phyloP scores from a whole-genome alignment of 305 asterid genomes.

The Fraxinus xanthoxyloides region DNA sequence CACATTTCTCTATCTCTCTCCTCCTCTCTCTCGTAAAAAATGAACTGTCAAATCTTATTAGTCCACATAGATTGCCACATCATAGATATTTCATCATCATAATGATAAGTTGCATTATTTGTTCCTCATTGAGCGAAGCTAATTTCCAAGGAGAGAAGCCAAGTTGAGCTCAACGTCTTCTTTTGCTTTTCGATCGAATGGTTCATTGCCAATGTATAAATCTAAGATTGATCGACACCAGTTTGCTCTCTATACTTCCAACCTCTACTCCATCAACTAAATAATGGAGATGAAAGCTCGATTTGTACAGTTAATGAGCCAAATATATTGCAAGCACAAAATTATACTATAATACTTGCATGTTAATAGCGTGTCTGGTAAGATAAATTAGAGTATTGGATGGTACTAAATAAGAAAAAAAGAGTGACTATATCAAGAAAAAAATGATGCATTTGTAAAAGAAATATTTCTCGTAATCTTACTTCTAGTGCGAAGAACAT shows the following conservation, averaged over 20 bases:
- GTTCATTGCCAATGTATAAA: constrained; percentile 74
- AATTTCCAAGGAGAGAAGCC: constrained; percentile 59
- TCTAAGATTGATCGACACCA: constrained; percentile 72
- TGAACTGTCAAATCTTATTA: too few species aligned
- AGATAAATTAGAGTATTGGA: background rate
- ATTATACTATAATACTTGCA: background rate
- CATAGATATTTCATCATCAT: too few species aligned
- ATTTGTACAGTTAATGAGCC: background rate
- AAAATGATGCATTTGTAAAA: too few species aligned
- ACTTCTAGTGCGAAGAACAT: constrained; percentile 73
- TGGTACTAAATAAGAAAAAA: background rate
- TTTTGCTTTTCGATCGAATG: constrained; percentile 81
- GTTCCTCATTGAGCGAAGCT: background rate
- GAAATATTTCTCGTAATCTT: constrained; percentile 24
- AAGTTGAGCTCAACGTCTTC: constrained; percentile 62
- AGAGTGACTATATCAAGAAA: too few species aligned
- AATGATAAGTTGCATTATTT: too few species aligned
- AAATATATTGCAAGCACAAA: background rate
- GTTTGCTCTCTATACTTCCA: constrained; percentile 77
- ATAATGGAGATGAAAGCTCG: background rate
- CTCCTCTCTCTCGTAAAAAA: too few species aligned
- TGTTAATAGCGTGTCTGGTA: background rate
- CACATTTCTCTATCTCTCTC: too few species aligned
- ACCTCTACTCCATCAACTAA: constrained; percentile 34
- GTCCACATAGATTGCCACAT: too few species aligned